Evolutionary conservation across 2,329 filamentous ascomycete genomes (phyloP).

Genomic region (Elsinoe perseae): DNA sequence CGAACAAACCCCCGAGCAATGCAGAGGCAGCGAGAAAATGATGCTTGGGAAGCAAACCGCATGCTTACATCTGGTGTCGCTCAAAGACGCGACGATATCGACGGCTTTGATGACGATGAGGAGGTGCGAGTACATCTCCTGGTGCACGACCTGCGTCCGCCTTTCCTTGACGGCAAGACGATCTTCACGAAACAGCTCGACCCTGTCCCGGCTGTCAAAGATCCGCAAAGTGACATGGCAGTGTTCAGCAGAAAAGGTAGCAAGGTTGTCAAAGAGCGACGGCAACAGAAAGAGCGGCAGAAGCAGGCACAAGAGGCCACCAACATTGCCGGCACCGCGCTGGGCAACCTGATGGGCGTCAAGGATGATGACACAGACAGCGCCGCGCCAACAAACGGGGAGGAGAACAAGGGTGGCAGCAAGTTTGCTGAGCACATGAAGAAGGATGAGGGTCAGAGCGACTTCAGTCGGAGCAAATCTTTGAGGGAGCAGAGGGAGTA

Average conservation of each 20-base stretch:
- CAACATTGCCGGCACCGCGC: conserved; percentile 78
- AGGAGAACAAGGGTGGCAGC: conserved; percentile 52
- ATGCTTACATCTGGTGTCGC: conserved; percentile 97
- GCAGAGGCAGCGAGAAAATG: conserved; percentile 87
- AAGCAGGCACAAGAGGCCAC: conserved; percentile 94
- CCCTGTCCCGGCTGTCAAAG: conserved; percentile 83
- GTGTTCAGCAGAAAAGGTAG: conserved; percentile 96
- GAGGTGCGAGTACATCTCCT: conserved; percentile 80
- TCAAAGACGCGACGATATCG: conserved; percentile 72
- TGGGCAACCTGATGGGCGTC: conserved; percentile 92
- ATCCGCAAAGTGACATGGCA: conserved; percentile 96
- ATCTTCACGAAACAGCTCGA: conserved; percentile 97
- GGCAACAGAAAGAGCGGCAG: conserved; percentile 87
- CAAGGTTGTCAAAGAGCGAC: conserved; percentile 79
- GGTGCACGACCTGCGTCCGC: conserved; percentile 87
- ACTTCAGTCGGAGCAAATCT: conserved; percentile 88
- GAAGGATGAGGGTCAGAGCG: conserved; percentile 72
- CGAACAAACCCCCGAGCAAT: conserved; percentile 58
- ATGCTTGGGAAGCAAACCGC: conserved; percentile 97
- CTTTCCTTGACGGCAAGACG: conserved; percentile 87
- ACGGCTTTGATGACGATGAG: conserved; percentile 85
- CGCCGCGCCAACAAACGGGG: conserved; percentile 61
- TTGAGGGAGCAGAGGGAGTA: conserved; percentile 86
- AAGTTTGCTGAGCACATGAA: conserved; percentile 92
- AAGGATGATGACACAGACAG: conserved; percentile 88